Evolutionary conservation across 1,284 basidiomycete genomes (phyloP).

Genomic region (Fomitopsis palustris): DNA sequence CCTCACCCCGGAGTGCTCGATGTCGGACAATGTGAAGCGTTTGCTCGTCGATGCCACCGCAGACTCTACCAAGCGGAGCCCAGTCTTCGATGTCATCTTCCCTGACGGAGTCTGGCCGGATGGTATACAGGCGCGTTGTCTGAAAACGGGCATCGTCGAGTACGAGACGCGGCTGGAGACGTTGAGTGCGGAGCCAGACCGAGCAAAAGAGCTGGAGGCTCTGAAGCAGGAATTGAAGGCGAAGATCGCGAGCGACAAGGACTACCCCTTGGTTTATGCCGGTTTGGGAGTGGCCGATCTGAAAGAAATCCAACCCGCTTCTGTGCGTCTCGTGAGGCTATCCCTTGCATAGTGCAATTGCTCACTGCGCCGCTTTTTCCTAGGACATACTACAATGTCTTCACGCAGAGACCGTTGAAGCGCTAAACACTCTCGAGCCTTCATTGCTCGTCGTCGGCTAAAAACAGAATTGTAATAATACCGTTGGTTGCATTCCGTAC

Average conservation of each 20-base stretch:
- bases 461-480: not conserved
- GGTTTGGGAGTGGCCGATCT: conserved; percentile 1
- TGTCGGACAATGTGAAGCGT: conserved; percentile 51
- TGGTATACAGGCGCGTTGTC: conserved; percentile 27
- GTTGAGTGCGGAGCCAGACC: not conserved
- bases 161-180: not conserved
- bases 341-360: not conserved
- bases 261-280: conserved; percentile 1
- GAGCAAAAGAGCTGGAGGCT: not conserved
- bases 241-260: conserved; percentile 3
- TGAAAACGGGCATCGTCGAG: not conserved
- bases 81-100: conserved; percentile 63
- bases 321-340: not conserved
- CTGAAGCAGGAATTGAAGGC: not conserved
- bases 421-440: not conserved
- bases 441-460: not conserved
- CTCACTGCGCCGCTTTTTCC: not conserved
- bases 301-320: not conserved
- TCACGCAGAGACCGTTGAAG: not conserved
- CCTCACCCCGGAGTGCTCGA: conserved; percentile 61
- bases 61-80: conserved; percentile 52
- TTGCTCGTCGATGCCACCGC: conserved; percentile 51
- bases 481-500: not conserved
- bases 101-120: conserved; percentile 61
- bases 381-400: not conserved